Base-by-base conservation (phyloP, 257 asterid species). In the Solanum chaucha region DNA sequence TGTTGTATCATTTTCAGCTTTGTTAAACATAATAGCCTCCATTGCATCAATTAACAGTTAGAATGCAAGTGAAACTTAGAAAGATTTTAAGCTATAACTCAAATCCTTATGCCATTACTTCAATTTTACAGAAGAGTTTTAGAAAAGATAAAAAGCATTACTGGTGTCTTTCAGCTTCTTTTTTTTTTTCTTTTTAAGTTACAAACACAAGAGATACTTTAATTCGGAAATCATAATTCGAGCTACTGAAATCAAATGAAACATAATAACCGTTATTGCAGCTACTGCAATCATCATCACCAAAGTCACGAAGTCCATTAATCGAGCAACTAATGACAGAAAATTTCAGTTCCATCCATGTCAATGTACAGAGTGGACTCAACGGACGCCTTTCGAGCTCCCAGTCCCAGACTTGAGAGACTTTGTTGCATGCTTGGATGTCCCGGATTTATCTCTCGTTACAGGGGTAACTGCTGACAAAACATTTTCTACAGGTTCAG, bases 401-500 rank as follows among this genome's bases (percentile, higher is more conserved):
- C 67, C 90, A 48, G 84, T 36, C 38, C 1, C 8, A 36, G 38
- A 55, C 85, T 68, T 77, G 82, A 35, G 78, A 11, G 86, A 84
- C 28, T n/a, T 61, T 36, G 38, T 36, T 36, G 38, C 38, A 36
- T 36, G 38, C 38, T 36, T 6, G 38, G 38, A 6, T 36, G 8
- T 36, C 83, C 51, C 77, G 38, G 86, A 83, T 40, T 81, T 46
- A 24, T 38, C 89, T 35, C 64, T 73, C 19, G 12, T 81, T 17
- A 35, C 8, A 26, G 78, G 28, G 3, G 87, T 41, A 61, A 83
- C 87, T 24, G 68, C 84, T 11, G 22, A 55, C 32, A 77, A 67
- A 86, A 67, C 38, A 26, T 71, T 22, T n/a, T 83, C 90, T 87
- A 85, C 89, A 41, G 48, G 34, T 28, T 85, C 89, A 84, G 22